Base-by-base conservation (phyloP, 1,139 yeast genomes). In the Candida freyschussii region DNA sequence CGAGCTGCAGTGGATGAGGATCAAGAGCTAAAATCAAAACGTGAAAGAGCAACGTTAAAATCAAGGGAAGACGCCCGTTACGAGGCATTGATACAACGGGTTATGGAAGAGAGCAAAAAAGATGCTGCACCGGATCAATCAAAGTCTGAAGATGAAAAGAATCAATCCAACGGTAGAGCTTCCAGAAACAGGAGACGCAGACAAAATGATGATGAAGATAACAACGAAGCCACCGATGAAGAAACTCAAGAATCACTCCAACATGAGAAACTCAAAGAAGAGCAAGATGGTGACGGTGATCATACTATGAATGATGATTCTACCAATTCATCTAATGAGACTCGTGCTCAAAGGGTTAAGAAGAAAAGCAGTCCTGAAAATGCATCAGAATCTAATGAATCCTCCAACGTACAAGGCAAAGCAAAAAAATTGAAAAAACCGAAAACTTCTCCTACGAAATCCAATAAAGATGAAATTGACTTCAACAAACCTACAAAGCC, bases 401-500 rank as follows among this genome's bases (percentile, higher is more conserved):
- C 42, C 11, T 17, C 39, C 17, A n/a, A 15, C 24, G 29, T 31
- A 30, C 7, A 12, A 3, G n/a, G 18, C 11, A 27, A 41, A 25
- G 23, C 45, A 13, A 41, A 36, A 26, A 39, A 39, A 31, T 39
- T 33, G 22, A 33, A 40, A 27, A 39, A 43, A 30, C 23, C 44
- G 13, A 40, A 36, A 21, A 36, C 33, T 14, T 18, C 40, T 9
- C 35, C 42, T 23, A 37, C 29, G 17, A 29, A 29, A 14, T 24
- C 12, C 17, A 16, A 26, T 14, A 34, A 37, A 12, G 17, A 31
- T n/a, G n/a, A n/a, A n/a, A 48, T 57, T 12, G 62, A 60, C 27
- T 60, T 76, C 14, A 75, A 69, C 41, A 83, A 78, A 52, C 79
- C 87, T 6, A 80, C 87, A 28, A 82, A 77, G 47, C 96, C 97